Evolutionary conservation across 306 rosid genomes (phyloP), one percentile per base, ranked within the genome.

Genomic region (Purshia tridentata): DNA sequence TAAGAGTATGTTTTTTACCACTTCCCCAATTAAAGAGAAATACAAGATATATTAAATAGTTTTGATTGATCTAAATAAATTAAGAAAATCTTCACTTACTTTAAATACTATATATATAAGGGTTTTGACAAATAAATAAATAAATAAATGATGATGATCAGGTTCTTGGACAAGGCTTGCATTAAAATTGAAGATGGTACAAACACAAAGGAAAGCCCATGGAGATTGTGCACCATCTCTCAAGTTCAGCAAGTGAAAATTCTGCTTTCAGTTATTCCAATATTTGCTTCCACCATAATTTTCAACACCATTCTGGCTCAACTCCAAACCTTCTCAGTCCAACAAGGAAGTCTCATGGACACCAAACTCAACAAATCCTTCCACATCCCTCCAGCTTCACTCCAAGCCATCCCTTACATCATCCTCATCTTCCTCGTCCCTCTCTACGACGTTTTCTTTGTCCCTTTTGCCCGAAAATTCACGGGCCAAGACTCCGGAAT

Each of bases 241-340:
- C 97, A 95, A 83, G 98, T 95, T 10, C 82, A 87, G 46, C 89
- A 91, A 91, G 96, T 81, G 45, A 95, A 95, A 84, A 87, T 83
- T 52, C 53, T 95, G 52, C 61, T 95, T 4, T 95, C 97, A 22
- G 88, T 88, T 9, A 65, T 95, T 70, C 99, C 99, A 41, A 95
- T 95, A 6, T 88, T 95, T 78, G 87, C 96, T n/a, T 91, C 98
- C 92, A 95, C 99, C 57, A 95, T 95, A 13, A 51, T 95, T 72
- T 95, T 95, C 93, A 91, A 95, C 89, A 90, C 99, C 15, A 92
- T 95, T 67, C 81, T 95, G 53, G 99, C 99, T 74, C 99, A 95
- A 11, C 98, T 95, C 67, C 99, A 95, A 63, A 95, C 99, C 15
- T 95, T 95, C 86, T 91, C 99, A 9, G 99, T 95, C 72, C 97